Evolutionary conservation across 225 moss, liverwort and hornwort genomes (phyloP), one percentile per base, ranked within the genome.

Genomic region (Physcomitrellopsis africana): DNA sequence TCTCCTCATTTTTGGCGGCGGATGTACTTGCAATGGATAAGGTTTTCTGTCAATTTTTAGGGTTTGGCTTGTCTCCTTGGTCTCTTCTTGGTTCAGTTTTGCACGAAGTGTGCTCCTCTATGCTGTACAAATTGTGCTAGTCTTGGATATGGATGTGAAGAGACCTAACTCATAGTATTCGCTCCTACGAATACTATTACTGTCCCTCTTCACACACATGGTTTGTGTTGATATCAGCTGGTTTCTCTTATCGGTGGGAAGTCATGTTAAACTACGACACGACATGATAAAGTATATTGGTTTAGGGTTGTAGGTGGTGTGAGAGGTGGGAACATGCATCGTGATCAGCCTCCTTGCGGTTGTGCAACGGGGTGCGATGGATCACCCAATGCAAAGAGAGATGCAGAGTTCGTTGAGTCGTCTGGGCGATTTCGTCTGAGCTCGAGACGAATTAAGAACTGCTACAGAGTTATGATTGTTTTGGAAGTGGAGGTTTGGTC

Each of bases 261-360:
- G 24, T 16, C 32, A 74, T 74, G 79, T 74, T 73, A 79, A 79
- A 79, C 79, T 79, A 74, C 79, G 79, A 67, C 61, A 73, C 74
- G 5, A 79, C 3, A 79, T 20, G 0, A 0, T 0, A 10, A 13
- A 0, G 1, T 2, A 7, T 8, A 0, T 27, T 41, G 2, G 0
- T 7, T 1, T 37, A 2, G 4, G 32, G 32, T 2, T 7, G 0
- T 1, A 0, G 32, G 4, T 37, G 32, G 3, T 37, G 32, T 4
- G 32, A 5, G 4, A 4, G 32, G 32, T 37, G 32, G 32, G 32
- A 37, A 2, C 5, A 4, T 19, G 54, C 54, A 55, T 55, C 19
- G 54, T 55, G 19, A 20, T 55, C 17, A 20, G 54, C 54, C 19
- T 7, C 8, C 54, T 18, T 55, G n/a, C 5, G 19, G 18, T 18